Percentiles rank a stretch among this genome's conserved stretches.
phyloP scores from a whole-genome alignment of 768 basidiomycete genomes.

The Leccinellum albellum region DNA sequence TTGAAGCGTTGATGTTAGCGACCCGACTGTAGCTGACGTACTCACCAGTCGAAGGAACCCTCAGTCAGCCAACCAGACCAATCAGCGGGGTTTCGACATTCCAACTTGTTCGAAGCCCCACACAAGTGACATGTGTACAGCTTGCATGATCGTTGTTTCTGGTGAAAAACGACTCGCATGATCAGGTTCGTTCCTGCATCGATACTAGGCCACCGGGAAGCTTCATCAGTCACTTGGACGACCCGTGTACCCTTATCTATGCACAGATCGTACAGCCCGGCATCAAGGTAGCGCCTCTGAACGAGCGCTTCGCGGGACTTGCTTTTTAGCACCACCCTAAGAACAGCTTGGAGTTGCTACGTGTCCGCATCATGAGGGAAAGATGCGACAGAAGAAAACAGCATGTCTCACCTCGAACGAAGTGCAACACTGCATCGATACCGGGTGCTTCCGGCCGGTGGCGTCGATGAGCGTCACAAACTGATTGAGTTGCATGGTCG shows the following conservation, averaged over 20 bases:
- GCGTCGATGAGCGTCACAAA: constrained; percentile 26
- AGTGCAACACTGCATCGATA: constrained; percentile 22
- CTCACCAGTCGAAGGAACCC: constrained; percentile 25
- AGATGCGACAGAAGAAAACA: background rate
- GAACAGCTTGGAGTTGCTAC: constrained; percentile 23
- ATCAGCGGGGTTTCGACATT: constrained; percentile 5
- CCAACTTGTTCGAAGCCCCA: constrained; percentile 16
- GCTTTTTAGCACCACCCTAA: constrained; percentile 13
- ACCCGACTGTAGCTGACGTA: background rate
- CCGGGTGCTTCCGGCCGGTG: constrained; percentile 25
- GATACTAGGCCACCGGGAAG: constrained; percentile 21
- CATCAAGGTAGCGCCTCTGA: constrained; percentile 25
- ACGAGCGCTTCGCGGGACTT: constrained; percentile 18
- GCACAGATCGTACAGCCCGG: constrained; percentile 18
- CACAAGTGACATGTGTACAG: constrained; percentile 19
- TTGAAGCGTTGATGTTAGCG: background rate
- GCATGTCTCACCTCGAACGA: constrained; percentile 21
- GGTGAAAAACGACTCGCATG: constrained; percentile 23
- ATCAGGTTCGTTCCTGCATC: constrained; percentile 24
- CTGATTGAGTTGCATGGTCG: constrained; percentile 18
- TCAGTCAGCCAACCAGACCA: constrained; percentile 22
- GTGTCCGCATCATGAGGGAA: background rate
- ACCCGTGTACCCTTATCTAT: constrained; percentile 25
- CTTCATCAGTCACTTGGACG: constrained; percentile 18
- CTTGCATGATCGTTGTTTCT: constrained; percentile 11